phyloP scores from a whole-genome alignment of 2,329 filamentous ascomycete genomes.

The Claviceps sp. region DNA sequence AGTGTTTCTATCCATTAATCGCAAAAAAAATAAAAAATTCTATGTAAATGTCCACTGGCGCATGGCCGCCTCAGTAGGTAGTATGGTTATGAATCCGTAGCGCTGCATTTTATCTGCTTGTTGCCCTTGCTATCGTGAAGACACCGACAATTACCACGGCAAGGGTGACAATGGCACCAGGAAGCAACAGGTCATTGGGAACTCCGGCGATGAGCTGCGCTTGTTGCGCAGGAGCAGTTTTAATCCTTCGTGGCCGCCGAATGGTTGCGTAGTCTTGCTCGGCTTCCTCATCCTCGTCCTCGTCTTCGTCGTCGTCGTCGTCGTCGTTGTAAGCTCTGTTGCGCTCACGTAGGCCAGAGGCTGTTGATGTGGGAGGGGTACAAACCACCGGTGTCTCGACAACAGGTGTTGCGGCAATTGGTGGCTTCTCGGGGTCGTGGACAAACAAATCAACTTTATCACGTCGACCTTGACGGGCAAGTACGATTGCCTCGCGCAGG shows the following conservation, averaged over 20 bases:
- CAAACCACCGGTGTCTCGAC: constrained; percentile 25
- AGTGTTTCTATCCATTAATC: background rate
- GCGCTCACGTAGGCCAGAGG: constrained; percentile 35
- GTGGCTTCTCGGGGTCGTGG: constrained; percentile 83
- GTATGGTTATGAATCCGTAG: constrained; percentile 8
- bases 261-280: constrained; percentile 34
- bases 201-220: constrained; percentile 82
- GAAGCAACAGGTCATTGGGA: constrained; percentile 84
- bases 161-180: constrained; percentile 88
- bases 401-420: constrained; percentile 49
- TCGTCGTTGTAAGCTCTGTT: constrained; percentile 35
- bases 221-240: constrained; percentile 35
- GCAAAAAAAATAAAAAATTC: constrained; percentile 12
- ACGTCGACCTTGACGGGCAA: constrained; percentile 61
- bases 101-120: constrained; percentile 31
- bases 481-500: constrained; percentile 73
- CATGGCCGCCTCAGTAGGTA: constrained; percentile 25
- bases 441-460: constrained; percentile 98
- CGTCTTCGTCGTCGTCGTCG: constrained; percentile 38
- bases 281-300: constrained; percentile 40
- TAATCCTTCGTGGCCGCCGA: constrained; percentile 30
- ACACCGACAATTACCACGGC: constrained; percentile 89
- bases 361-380: constrained; percentile 36
- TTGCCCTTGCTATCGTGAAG: constrained; percentile 69
- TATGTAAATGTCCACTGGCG: constrained; percentile 17